Base-by-base conservation (phyloP, 192 early-diverging fungal species). In the Dispira parvispora region DNA sequence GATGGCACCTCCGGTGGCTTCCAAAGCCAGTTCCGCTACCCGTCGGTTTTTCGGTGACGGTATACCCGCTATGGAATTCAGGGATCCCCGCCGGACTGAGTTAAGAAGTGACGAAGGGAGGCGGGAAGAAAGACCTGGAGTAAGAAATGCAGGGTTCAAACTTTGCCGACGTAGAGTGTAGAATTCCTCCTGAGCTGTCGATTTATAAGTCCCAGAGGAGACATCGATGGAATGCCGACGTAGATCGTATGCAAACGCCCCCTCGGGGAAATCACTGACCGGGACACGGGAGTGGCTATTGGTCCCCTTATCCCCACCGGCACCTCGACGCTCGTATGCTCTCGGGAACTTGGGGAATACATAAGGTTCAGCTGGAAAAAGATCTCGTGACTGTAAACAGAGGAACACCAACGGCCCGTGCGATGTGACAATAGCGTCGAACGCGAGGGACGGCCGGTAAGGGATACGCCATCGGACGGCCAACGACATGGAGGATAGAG, bases 201-300 rank as follows among this genome's bases (percentile, higher is more conserved):
- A 38, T 38, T 38, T 38, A 6, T 38, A 38, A 38, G 32, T 13
- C 14, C 5, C 32, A 2, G 57, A 43, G 6, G 57, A 60, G 32
- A 60, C 57, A 43, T 60, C 57, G 32, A 60, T 42, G 12, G 57
- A 60, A 21, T 60, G 57, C 1, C 57, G 57, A 18, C 57, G 57
- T 11, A 60, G 14, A 14, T 60, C 57, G 32, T 18, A 14, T 3
- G 43, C 18, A 8, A 43, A 38, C 6, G 32, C 32, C 32, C 32
- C 32, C 32, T 38, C 32, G 6, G 32, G 32, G 32, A 38, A 38
- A 38, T 38, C 32, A 38, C 32, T 38, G 32, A 38, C 32, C 32
- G 32, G 32, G 6, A 38, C 32, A 38, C 32, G 32, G 32, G 32
- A 38, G 32, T 6, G 6, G 6, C 1, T 38, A 38, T 38, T 38